Percentiles rank a stretch among this genome's conserved stretches.
These are phyloP conservation scores for Fraxinus americana DNA, from an alignment of 257 asterid genomes.

Conservation along the genomic window DNA sequence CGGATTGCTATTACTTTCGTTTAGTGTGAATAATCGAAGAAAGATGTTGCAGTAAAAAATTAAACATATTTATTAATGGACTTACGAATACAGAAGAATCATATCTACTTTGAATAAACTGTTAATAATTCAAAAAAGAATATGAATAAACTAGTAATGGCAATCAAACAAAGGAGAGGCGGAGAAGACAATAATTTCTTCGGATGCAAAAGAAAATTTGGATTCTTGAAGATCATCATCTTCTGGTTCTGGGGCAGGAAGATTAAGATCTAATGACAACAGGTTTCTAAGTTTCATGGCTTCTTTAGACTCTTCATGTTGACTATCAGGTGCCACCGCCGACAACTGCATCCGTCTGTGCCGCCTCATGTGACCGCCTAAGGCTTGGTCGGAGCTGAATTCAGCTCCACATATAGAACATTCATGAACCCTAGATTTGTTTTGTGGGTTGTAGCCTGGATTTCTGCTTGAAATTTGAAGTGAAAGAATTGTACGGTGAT, in stretches of 20 bases:
- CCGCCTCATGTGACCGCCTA: constrained; percentile 98
- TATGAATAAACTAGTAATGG: constrained; percentile 46
- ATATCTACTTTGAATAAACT: neutral
- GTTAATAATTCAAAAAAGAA: constrained; percentile 34
- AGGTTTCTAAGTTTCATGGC: constrained; percentile 50
- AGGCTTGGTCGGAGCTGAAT: constrained; percentile 84
- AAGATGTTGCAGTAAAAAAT: constrained; percentile 3
- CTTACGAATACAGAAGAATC: constrained; percentile 18
- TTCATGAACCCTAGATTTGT: constrained; percentile 66
- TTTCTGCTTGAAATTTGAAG: constrained; percentile 45
- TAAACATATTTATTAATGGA: constrained; percentile 21
- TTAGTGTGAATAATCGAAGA: neutral
- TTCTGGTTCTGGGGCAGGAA: constrained; percentile 65
- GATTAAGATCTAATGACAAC: constrained; percentile 76
- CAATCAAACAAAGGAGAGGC: constrained; percentile 81
- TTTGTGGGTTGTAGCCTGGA: neutral
- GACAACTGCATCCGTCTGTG: constrained; percentile 68
- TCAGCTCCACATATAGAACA: constrained; percentile 89
- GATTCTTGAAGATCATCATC: constrained; percentile 40
- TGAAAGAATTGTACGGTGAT: constrained; percentile 42
- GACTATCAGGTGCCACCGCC: constrained; percentile 11
- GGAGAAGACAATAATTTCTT: constrained; percentile 67
- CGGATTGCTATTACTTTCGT: no score
- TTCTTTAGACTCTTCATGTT: constrained; percentile 30
- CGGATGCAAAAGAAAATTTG: constrained; percentile 50